Evolutionary conservation across 202 grass and related monocot species (phyloP).

Genomic region (Brachypodium distachyon): DNA sequence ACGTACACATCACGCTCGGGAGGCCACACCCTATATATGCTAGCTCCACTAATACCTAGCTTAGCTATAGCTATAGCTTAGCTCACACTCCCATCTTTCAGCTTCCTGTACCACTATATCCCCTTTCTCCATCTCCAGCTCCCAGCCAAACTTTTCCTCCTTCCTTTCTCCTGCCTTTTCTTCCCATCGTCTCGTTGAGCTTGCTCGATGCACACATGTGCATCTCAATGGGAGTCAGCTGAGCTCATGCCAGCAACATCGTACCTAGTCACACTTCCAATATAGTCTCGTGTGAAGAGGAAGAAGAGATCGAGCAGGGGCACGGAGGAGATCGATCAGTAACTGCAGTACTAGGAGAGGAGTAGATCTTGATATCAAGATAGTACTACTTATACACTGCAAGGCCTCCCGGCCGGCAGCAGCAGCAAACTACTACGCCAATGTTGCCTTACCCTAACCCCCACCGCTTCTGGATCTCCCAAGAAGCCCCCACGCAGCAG

Average conservation of each 20-base stretch:
- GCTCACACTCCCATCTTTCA: constrained; percentile 31
- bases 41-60: constrained; percentile 22
- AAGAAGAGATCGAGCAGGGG: not conserved
- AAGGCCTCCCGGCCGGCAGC: no score
- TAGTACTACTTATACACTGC: no score
- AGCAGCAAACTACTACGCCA: not conserved
- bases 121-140: constrained; percentile 17
- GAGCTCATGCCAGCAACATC: no score
- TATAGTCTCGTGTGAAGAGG: not conserved
- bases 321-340: no score
- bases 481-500: constrained; percentile 13
- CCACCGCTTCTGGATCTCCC: constrained; percentile 34
- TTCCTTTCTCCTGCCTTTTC: not conserved
- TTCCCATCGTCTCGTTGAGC: not conserved
- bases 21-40: not conserved
- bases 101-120: constrained; percentile 38
- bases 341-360: constrained; percentile 11
- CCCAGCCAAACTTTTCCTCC: not conserved
- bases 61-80: no score
- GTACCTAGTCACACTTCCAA: constrained; percentile 7
- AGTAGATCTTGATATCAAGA: constrained; percentile 10
- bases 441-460: constrained; percentile 52
- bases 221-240: constrained; percentile 5
- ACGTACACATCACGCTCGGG: not conserved
- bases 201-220: not conserved